Conservation (phyloP, 495 filamentous ascomycete genomes). For the Hyaloscypha hepaticicola region DNA sequence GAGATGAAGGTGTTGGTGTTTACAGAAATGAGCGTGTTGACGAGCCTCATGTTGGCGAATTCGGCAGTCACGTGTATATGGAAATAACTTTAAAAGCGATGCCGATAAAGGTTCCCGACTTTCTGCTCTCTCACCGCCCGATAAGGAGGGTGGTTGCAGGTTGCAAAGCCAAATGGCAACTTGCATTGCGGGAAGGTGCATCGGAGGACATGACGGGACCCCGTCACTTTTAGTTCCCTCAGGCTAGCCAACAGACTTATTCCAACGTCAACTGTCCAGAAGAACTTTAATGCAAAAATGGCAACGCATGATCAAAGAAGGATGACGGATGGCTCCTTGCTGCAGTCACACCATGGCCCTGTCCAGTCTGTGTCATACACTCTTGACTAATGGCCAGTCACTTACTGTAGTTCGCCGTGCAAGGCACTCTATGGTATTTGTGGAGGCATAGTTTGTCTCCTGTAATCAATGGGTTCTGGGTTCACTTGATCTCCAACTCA, state of each 20-base stretch:
- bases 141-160: not conserved
- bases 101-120: not conserved
- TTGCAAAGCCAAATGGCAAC: not conserved
- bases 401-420: not conserved
- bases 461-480: not conserved
- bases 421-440: not conserved
- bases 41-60: not conserved
- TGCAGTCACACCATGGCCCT: not conserved
- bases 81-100: not conserved
- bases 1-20: not conserved
- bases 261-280: not conserved
- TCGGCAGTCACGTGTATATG: not conserved
- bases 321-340: not conserved
- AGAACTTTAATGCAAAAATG: not conserved
- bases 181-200: not conserved
- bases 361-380: not conserved
- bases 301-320: not conserved
- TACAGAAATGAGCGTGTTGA: no score
- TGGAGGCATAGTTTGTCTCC: not conserved
- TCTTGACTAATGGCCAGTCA: not conserved
- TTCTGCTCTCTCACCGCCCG: not conserved
- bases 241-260: not conserved
- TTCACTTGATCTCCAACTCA: not conserved
- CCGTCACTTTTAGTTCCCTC: not conserved
- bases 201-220: not conserved